Evolutionary conservation across 306 rosid genomes (phyloP).

Genomic region (Cicer arietinum): DNA sequence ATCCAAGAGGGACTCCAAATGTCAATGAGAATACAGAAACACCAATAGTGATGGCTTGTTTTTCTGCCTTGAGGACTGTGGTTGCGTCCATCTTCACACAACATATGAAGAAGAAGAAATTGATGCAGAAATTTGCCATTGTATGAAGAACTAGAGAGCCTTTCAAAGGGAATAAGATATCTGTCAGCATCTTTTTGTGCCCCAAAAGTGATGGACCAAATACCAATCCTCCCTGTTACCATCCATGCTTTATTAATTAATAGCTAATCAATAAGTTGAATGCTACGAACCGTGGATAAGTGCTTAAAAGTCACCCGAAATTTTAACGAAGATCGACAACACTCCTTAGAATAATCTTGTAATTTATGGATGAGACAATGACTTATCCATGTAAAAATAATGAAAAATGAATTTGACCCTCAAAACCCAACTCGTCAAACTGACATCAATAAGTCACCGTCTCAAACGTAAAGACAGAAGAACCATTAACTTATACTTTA

Average conservation of each 20-base stretch:
- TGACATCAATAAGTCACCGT: no score
- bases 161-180: slow-evolving; percentile 51
- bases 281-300: no score
- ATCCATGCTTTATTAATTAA: slow-evolving; percentile 29
- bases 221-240: slow-evolving; percentile 58
- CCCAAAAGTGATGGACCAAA: slow-evolving; percentile 72
- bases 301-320: no score
- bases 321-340: no score
- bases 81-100: slow-evolving; percentile 55
- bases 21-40: slow-evolving; percentile 43
- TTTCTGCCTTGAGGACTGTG: slow-evolving; percentile 49
- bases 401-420: no score
- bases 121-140: slow-evolving; percentile 49
- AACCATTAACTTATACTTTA: no score
- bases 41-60: slow-evolving; percentile 51
- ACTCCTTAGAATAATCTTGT: no score
- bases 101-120: slow-evolving; percentile 56
- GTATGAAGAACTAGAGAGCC: slow-evolving; percentile 54
- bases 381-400: no score
- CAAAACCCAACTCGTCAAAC: no score
- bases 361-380: no score
- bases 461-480: no score
- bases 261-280: no score
- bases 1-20: slow-evolving; percentile 27
- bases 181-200: slow-evolving; percentile 25